These are phyloP conservation scores for Debaryomyces tyrocola DNA, from an alignment of 805 yeast genomes.

Conservation along the genomic window DNA sequence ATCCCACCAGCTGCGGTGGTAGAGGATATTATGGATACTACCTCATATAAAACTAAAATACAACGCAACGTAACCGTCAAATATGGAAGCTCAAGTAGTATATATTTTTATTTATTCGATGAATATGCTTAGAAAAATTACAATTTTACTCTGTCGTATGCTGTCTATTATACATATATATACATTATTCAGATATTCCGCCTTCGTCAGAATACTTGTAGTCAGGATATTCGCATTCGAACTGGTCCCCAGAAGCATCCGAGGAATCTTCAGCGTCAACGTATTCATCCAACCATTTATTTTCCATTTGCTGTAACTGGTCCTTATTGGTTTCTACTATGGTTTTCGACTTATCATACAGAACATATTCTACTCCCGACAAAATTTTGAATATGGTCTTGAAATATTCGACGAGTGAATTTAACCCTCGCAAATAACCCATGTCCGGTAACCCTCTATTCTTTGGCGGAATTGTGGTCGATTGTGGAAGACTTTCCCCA, in stretches of 20 bases:
- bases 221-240: constrained; percentile 19
- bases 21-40: constrained; percentile 56
- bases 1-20: constrained; percentile 37
- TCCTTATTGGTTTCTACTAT: not conserved
- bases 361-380: constrained; percentile 32
- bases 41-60: constrained; percentile 18
- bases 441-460: constrained; percentile 64
- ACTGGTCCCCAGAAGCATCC: constrained; percentile 17
- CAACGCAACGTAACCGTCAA: no score
- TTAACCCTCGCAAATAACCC: constrained; percentile 84
- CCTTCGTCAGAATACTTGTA: constrained; percentile 18
- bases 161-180: not conserved
- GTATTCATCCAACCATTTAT: constrained; percentile 20
- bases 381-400: constrained; percentile 56
- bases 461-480: constrained; percentile 61
- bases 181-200: constrained; percentile 20
- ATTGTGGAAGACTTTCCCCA: constrained; percentile 34
- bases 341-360: not conserved
- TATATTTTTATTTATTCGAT: no score
- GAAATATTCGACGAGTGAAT: constrained; percentile 70
- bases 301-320: not conserved
- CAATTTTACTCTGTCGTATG: no score
- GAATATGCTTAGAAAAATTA: no score
- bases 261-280: constrained; percentile 13
- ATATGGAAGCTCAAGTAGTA: no score